Percentiles rank a stretch among this genome's conserved stretches.
Evolutionary conservation across 352 stramenopile genomes (phyloP).

Genomic region (Discostella stelligera): DNA sequence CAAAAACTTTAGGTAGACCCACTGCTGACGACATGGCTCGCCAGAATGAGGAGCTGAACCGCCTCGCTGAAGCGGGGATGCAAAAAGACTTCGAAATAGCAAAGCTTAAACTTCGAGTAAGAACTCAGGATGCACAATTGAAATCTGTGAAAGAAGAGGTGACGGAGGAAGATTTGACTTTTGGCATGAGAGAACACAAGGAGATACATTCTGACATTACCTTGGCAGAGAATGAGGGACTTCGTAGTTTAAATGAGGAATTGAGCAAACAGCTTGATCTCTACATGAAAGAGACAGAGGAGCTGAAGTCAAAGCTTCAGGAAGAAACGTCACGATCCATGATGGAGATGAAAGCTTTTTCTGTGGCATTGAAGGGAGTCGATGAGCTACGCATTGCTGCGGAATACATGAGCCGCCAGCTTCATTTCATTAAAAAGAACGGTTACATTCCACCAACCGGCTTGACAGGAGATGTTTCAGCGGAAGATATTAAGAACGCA

Average conservation of each 20-base stretch:
- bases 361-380: conserved; percentile 53
- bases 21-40: conserved; percentile 33
- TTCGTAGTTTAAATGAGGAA: conserved; percentile 53
- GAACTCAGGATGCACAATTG: conserved; percentile 43
- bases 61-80: conserved; percentile 36
- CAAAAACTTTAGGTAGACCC: conserved; percentile 8
- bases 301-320: conserved; percentile 33
- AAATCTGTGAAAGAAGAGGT: conserved; percentile 35
- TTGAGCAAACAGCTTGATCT: conserved; percentile 52
- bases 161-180: conserved; percentile 53
- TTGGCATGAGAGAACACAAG: conserved; percentile 43
- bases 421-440: conserved; percentile 56
- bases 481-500: conserved; percentile 37
- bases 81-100: conserved; percentile 63
- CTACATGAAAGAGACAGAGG: conserved; percentile 48
- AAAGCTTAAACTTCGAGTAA: conserved; percentile 39
- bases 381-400: conserved; percentile 59
- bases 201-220: conserved; percentile 20
- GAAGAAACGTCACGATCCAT: conserved; percentile 50
- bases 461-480: conserved; percentile 41
- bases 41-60: conserved; percentile 55
- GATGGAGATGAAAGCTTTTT: conserved; percentile 64
- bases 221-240: conserved; percentile 47
- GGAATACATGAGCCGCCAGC: conserved; percentile 61
- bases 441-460: conserved; percentile 52